These are phyloP conservation scores for Thraustochytrium striatum DNA, from an alignment of 352 stramenopile species.

Conservation along the genomic window DNA sequence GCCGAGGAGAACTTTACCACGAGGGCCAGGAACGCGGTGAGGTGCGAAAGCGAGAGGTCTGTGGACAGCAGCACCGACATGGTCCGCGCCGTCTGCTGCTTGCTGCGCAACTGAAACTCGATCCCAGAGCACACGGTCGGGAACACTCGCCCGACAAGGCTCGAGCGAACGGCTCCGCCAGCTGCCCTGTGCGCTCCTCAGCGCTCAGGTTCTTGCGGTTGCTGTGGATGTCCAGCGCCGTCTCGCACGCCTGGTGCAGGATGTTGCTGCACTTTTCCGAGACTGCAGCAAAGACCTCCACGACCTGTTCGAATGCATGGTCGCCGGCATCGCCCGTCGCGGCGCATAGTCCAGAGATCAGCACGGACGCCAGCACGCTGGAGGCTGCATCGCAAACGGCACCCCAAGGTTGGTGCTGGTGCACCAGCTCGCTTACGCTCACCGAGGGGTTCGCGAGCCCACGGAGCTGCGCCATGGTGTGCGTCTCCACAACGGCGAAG, in stretches of 20 bases:
- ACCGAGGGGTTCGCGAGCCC: background rate
- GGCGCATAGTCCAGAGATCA: conserved; percentile 10
- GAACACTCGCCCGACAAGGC: conserved; percentile 35
- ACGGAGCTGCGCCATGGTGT: background rate
- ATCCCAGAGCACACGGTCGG: conserved; percentile 1
- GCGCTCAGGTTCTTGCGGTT: background rate
- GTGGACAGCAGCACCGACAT: background rate
- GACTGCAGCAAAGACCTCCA: conserved; percentile 14
- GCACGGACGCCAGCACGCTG: background rate
- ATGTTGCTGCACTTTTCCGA: conserved; percentile 13
- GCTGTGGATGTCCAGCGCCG: background rate
- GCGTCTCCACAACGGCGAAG: background rate
- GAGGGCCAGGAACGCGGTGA: conserved; percentile 14
- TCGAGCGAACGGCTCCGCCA: conserved; percentile 7
- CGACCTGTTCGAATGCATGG: background rate
- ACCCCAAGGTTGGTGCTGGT: background rate
- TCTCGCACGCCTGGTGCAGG: background rate
- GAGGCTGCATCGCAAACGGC: background rate
- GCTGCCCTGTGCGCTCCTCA: background rate
- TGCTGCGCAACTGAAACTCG: conserved; percentile 10
- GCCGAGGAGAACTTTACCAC: conserved; percentile 35
- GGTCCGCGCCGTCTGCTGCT: background rate
- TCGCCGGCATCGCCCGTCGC: background rate
- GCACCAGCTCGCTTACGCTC: background rate
- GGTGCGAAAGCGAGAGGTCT: background rate